These are phyloP conservation scores for Barnettozyma sucrosica DNA, from an alignment of 805 yeast species.

Conservation along the genomic window DNA sequence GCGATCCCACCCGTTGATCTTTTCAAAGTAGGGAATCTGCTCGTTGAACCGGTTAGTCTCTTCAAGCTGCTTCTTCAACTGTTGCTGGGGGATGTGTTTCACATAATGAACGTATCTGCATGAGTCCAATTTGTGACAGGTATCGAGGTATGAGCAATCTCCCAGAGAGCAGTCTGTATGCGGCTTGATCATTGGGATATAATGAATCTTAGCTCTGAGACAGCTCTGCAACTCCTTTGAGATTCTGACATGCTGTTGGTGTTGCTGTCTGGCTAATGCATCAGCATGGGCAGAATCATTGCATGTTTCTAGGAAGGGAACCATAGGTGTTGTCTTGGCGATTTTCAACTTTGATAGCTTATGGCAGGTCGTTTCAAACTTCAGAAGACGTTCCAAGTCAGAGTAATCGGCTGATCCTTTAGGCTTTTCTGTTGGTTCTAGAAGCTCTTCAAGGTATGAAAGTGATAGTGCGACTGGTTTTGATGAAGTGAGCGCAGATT, in stretches of 20 bases:
- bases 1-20: slow-evolving; percentile 27
- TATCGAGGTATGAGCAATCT: slow-evolving; percentile 90
- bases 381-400: slow-evolving; percentile 17
- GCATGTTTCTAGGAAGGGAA: slow-evolving; percentile 48
- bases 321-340: slow-evolving; percentile 30
- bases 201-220: slow-evolving; percentile 36
- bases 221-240: slow-evolving; percentile 21
- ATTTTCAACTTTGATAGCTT: slow-evolving; percentile 36
- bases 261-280: slow-evolving; percentile 21
- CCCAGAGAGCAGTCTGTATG: slow-evolving; percentile 72
- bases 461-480: slow-evolving; percentile 1
- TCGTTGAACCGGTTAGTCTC: slow-evolving; percentile 22
- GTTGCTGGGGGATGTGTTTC: slow-evolving; percentile 33
- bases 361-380: slow-evolving; percentile 35
- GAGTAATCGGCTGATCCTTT: slow-evolving; percentile 9
- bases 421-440: slow-evolving; percentile 3
- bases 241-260: slow-evolving; percentile 25
- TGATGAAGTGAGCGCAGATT: background rate
- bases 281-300: slow-evolving; percentile 27
- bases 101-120: slow-evolving; percentile 82
- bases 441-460: slow-evolving; percentile 1
- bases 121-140: slow-evolving; percentile 78
- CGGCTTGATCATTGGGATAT: slow-evolving; percentile 45
- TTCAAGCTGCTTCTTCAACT: slow-evolving; percentile 19
- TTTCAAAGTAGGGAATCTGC: slow-evolving; percentile 18